Evolutionary conservation across 306 rosid species (phyloP), one percentile per base, ranked within the genome.

Genomic region (Canavalia gladiata): DNA sequence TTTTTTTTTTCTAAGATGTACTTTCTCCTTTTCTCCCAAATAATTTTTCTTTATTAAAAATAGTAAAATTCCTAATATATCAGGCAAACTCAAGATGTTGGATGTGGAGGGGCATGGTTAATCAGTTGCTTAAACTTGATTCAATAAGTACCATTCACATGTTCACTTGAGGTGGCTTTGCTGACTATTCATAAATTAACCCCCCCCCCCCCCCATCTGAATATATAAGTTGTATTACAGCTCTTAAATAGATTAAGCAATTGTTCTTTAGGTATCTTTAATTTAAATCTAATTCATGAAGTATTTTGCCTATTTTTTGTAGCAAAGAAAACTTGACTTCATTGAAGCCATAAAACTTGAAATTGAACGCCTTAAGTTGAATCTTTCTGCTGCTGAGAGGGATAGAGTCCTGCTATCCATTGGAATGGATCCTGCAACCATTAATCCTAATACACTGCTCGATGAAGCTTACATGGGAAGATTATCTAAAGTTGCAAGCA

Each of bases 341-440:
- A 79, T 79, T 62, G 95, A 90, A 87, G 99, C 97, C 63, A 89
- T 96, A 94, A 90, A 93, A 85, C 98, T 96, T 83, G 99, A 96
- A 88, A 90, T 96, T 85, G 97, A 93, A 88, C 97, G 99, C 74
- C 93, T 96, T 74, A 83, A 69, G 80, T 83, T 89, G 82, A 92
- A 92, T 78, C 92, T 96, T 81, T 96, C 99, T 85, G 98, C 99
- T 83, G 97, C 99, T 80, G 98, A 92, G 88, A 90, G 99, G 93
- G 97, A 96, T 86, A 90, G 92, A 86, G 84, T 94, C 76, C 83
- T 96, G 74, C 80, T 93, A 81, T 88, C 97, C 37, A 83, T 90
- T 78, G 99, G 98, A 69, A 87, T 75, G 86, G 99, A 92, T 90
- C 93, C 98, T 72, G 97, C 97, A 13, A 86, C 86, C 57, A 81